phyloP scores from a whole-genome alignment of 345 rosid genomes.

The Xanthoceras sorbifolium region DNA sequence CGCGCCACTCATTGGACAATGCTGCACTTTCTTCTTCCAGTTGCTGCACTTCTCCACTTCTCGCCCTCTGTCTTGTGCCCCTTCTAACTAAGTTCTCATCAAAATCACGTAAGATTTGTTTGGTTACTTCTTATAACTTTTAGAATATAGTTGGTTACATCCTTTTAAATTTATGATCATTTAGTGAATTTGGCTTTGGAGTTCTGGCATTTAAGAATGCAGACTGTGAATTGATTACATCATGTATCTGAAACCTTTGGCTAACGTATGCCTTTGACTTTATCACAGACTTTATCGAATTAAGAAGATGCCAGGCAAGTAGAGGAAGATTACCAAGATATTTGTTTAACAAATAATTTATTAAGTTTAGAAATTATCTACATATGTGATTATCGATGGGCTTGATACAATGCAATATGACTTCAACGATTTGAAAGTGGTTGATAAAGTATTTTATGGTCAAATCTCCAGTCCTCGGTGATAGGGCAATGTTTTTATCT shows the following conservation, averaged over 20 bases:
- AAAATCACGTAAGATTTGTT: no score
- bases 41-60: no score
- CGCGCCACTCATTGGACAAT: no score
- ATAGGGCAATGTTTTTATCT: neutral
- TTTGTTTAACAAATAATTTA: no score
- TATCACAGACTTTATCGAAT: neutral
- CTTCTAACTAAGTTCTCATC: no score
- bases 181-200: neutral
- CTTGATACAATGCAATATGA: neutral
- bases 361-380: no score
- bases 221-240: neutral
- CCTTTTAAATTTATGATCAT: neutral
- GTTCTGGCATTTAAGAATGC: neutral
- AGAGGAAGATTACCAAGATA: neutral
- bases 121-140: neutral
- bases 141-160: neutral
- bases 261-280: neutral
- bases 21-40: no score
- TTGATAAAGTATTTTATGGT: neutral
- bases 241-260: neutral
- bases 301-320: neutral
- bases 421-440: neutral
- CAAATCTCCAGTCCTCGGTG: neutral
- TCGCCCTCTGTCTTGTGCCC: no score
- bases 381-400: neutral